Evolutionary conservation across 805 yeast species (phyloP), one percentile per base, ranked within the genome.

Genomic region (Candida dendrica): DNA sequence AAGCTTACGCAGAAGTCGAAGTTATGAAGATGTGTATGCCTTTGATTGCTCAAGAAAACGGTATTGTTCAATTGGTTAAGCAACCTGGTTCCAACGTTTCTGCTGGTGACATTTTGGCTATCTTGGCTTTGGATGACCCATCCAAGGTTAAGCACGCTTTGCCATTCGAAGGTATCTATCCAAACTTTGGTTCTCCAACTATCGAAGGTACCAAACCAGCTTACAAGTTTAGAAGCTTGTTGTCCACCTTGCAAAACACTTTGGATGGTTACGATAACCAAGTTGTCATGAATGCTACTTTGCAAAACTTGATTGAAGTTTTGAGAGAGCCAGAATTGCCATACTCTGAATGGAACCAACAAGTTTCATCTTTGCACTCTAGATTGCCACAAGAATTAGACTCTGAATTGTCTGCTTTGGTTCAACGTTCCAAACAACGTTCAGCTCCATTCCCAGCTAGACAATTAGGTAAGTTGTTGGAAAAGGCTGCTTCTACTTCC

Each of bases 1-100:
- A 91, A 68, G 81, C 97, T 37, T 95, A 79, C 59, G 98, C 98
- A 34, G 98, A 93, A 69, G 96, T 93, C 44, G 99, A 93, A 69
- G 98, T 93, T 52, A 93, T 93, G 99, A 93, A 93, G 68, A 93
- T 93, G 98, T 89, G 90, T 66, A 93, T 93, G 97, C 97, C 98
- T 39, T 75, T 93, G 56, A 70, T 90, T 58, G 91, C 97, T 17
- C 87, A 81, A 64, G 98, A 91, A 64, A 84, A 85, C 56, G 99
- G 99, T 74, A 72, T 76, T 44, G 86, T 90, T 41, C 97, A 91
- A 69, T 70, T 89, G 35, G 79, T 93, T 60, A 91, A 93, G 66
- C 98, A 93, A 69, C 98, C 98, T 9, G 99, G 99, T 41, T 84
- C 98, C n/a, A 88, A 95, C 22, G 84, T 93, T 45, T 78, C 79